Base-by-base conservation (phyloP, 148 eudicot species). In the Drosera capensis region DNA sequence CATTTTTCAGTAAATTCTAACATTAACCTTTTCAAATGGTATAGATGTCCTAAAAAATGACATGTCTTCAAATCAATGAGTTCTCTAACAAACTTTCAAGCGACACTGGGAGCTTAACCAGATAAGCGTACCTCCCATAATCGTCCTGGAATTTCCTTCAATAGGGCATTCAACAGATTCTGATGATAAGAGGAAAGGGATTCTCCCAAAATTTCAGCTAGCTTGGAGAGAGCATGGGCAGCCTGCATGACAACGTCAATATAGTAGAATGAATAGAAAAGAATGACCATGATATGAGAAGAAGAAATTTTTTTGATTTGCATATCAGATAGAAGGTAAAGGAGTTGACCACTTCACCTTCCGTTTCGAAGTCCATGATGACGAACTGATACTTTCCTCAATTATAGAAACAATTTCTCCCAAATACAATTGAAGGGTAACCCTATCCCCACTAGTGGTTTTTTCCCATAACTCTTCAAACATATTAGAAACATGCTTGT, bases 381-480 rank as follows among this genome's bases (percentile, higher is more conserved):
- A 84, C 46, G 94, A 75, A 54, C 52, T 57, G 54, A 88, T 60
- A 49, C 79, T 78, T 59, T 84, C 94, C 49, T 70, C 73, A 44
- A 72, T 66, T 43, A 83, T 80, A 43, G 74, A 51, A 38, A 84
- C 77, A 39, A 80, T 80, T 75, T 88, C 97, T 54, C 69, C 87
- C 51, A 83, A 40, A 62, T 80, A 88, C 40, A 88, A 60, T 43
- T 88, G 97, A 58, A 88, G 87, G 13, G 92, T 84, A 59, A 75
- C 62, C 58, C 84, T 58, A 67, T 83, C 97, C 46, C 82, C 79
- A 70, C 84, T 73, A 58, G 88, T 83, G 53, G 68, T 88, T 69
- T 88, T 94, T 58, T 84, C 97, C 94, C 97, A 88, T 54, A 88
- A 49, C 45, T 88, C 97, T 56, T 80, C 92, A 57, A 75, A 88